Conservation (phyloP, 768 basidiomycete genomes). For the button mushroom (Agaricus bisporus) region DNA sequence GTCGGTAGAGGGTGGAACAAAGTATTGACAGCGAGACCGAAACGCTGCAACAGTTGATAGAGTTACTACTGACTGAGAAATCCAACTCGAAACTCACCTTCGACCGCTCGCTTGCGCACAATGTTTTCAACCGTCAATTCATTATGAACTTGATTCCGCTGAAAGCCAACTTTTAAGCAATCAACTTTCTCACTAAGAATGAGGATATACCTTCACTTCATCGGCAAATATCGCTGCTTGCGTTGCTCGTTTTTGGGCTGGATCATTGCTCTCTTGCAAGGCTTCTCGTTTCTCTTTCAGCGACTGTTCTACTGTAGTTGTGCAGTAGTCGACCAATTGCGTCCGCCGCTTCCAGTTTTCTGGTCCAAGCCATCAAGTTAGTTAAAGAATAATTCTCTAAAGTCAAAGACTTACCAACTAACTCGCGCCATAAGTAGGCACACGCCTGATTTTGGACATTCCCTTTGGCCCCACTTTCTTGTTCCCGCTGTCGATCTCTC, state of each 20-base stretch:
- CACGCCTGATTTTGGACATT: constrained; percentile 73
- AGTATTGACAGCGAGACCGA: constrained; percentile 73
- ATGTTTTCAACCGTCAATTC: constrained; percentile 71
- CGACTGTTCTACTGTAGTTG: constrained; percentile 59
- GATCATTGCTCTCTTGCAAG: constrained; percentile 39
- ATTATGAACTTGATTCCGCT: constrained; percentile 73
- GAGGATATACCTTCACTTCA: constrained; percentile 57
- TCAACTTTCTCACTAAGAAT: background rate
- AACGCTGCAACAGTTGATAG: constrained; percentile 45
- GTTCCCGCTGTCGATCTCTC: constrained; percentile 59
- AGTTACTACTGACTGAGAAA: background rate
- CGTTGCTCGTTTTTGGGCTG: constrained; percentile 38
- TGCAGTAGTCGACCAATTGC: constrained; percentile 73
- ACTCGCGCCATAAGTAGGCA: constrained; percentile 68
- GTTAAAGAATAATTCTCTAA: constrained; percentile 11
- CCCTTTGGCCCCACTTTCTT: constrained; percentile 35
- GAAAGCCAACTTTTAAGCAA: constrained; percentile 1
- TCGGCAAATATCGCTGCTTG: constrained; percentile 57
- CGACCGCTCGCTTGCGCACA: constrained; percentile 60
- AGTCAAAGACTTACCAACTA: constrained; percentile 52
- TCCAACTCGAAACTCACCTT: constrained; percentile 40
- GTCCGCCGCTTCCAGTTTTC: constrained; percentile 70
- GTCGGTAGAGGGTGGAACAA: constrained; percentile 59
- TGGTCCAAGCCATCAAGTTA: constrained; percentile 18
- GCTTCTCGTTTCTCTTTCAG: constrained; percentile 47